Percentiles rank a stretch among this genome's conserved stretches.
These are phyloP conservation scores for Emydomyces testavorans DNA, from an alignment of 2,329 filamentous ascomycete species.

Conservation along the genomic window DNA sequence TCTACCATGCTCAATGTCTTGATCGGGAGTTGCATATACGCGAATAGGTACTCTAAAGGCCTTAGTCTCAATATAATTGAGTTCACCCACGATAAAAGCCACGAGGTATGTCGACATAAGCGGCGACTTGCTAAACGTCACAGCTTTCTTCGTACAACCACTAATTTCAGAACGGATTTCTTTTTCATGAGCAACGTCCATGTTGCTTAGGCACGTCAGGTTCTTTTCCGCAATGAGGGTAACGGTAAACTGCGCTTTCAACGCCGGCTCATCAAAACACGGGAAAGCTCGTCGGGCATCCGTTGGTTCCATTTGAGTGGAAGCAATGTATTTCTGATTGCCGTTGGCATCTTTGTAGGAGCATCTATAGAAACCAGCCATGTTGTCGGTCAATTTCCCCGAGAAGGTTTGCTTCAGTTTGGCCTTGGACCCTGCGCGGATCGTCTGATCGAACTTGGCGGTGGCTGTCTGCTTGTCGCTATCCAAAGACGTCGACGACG, in stretches of 20 bases:
- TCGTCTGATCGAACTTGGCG: slow-evolving; percentile 61
- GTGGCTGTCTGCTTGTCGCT: slow-evolving; percentile 70
- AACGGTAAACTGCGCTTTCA: slow-evolving; percentile 87
- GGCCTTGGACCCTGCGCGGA: slow-evolving; percentile 65
- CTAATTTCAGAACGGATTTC: slow-evolving; percentile 55
- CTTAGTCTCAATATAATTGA: slow-evolving; percentile 87
- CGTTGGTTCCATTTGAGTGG: slow-evolving; percentile 92
- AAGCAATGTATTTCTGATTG: slow-evolving; percentile 68
- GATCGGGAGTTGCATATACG: slow-evolving; percentile 85
- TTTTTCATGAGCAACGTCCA: slow-evolving; percentile 77
- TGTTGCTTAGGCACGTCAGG: slow-evolving; percentile 88
- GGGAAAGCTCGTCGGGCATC: slow-evolving; percentile 88
- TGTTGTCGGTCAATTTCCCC: slow-evolving; percentile 77
- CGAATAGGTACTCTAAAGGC: slow-evolving; percentile 83
- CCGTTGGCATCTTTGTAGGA: slow-evolving; percentile 80
- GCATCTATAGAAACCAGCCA: slow-evolving; percentile 95
- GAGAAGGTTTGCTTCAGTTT: slow-evolving; percentile 67
- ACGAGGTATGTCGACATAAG: slow-evolving; percentile 94
- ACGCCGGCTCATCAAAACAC: slow-evolving; percentile 88
- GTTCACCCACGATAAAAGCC: slow-evolving; percentile 85
- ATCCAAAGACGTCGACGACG: slow-evolving; percentile 59
- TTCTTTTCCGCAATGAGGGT: slow-evolving; percentile 84
- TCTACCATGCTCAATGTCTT: slow-evolving; percentile 77
- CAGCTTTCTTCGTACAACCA: slow-evolving; percentile 61
- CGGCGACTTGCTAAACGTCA: slow-evolving; percentile 85